Percentiles rank a stretch among this genome's conserved stretches.
These are phyloP conservation scores for Adenanthera pavonina DNA, from an alignment of 306 rosid species.

Conservation along the genomic window DNA sequence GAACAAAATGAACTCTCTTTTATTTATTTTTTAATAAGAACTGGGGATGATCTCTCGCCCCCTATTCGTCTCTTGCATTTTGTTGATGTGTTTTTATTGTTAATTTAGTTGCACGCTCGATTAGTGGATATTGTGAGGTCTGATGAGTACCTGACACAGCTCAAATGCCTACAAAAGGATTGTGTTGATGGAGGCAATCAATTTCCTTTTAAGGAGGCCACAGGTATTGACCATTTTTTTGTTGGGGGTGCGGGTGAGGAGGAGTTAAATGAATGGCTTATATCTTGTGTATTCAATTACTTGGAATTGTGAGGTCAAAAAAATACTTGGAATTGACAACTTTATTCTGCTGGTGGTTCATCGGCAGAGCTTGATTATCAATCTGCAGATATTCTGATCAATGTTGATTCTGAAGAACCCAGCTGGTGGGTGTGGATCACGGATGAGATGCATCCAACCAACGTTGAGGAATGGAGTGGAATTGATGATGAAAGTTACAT, in stretches of 20 bases:
- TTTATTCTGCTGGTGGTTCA: slow-evolving; percentile 27
- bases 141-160: slow-evolving; percentile 65
- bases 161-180: slow-evolving; percentile 63
- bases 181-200: slow-evolving; percentile 55
- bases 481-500: slow-evolving; percentile 81
- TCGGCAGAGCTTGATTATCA: slow-evolving; percentile 64
- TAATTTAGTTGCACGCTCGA: slow-evolving; percentile 65
- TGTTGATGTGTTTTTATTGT: slow-evolving; percentile 21
- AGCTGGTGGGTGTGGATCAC: slow-evolving; percentile 99
- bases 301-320: neutral
- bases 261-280: slow-evolving; percentile 4
- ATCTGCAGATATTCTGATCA: slow-evolving; percentile 77
- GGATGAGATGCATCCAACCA: slow-evolving; percentile 65
- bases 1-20: neutral
- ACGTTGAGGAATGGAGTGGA: slow-evolving; percentile 84
- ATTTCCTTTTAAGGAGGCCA: slow-evolving; percentile 86
- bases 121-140: slow-evolving; percentile 76
- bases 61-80: neutral
- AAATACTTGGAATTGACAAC: slow-evolving; percentile 10
- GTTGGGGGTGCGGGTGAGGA: neutral
- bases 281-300: slow-evolving; percentile 9
- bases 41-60: neutral
- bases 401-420: slow-evolving; percentile 68
- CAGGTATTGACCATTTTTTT: slow-evolving; percentile 51
- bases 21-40: neutral